Conservation (phyloP, 1,139 yeast genomes). For the Pichia sp. region DNA sequence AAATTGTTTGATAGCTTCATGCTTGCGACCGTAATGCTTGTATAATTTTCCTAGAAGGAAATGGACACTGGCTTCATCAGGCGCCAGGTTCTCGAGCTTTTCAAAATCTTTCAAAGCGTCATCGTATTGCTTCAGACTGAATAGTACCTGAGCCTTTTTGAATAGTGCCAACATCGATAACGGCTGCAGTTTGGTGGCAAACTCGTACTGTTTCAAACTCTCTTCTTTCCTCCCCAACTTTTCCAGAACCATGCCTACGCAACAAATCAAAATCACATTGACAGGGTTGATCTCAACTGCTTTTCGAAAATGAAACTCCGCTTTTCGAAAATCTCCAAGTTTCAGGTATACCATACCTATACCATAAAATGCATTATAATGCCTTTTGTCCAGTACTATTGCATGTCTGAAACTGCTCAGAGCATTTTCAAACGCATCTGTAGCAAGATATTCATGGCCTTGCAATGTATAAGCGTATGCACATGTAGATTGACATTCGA, state of each 20-base stretch:
- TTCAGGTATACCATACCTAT: conserved; percentile 92
- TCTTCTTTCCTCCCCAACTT: conserved; percentile 62
- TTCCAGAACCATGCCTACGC: conserved; percentile 92
- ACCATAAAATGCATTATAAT: conserved; percentile 94
- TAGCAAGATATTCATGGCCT: conserved; percentile 88
- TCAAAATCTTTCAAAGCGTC: conserved; percentile 76
- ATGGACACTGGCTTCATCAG: conserved; percentile 93
- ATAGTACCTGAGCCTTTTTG: conserved; percentile 80
- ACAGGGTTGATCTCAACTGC: conserved; percentile 89
- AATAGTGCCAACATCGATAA: conserved; percentile 80
- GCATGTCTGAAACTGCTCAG: conserved; percentile 79
- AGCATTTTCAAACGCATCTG: conserved; percentile 89
- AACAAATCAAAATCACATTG: conserved; percentile 84
- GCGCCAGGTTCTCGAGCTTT: conserved; percentile 67
- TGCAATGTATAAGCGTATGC: conserved; percentile 89
- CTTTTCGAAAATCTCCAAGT: conserved; percentile 76
- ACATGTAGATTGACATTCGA: conserved; percentile 55
- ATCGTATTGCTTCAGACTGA: conserved; percentile 64
- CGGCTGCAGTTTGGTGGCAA: conserved; percentile 84
- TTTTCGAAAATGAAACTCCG: conserved; percentile 81
- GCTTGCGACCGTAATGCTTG: conserved; percentile 68
- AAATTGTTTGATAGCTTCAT: conserved; percentile 77
- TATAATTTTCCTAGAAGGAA: conserved; percentile 83
- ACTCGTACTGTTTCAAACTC: conserved; percentile 78
- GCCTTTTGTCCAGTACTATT: conserved; percentile 70